Evolutionary conservation across 73 alveolate species (phyloP), one percentile per base, ranked within the genome.

Genomic region (Diophrys appendiculata): DNA sequence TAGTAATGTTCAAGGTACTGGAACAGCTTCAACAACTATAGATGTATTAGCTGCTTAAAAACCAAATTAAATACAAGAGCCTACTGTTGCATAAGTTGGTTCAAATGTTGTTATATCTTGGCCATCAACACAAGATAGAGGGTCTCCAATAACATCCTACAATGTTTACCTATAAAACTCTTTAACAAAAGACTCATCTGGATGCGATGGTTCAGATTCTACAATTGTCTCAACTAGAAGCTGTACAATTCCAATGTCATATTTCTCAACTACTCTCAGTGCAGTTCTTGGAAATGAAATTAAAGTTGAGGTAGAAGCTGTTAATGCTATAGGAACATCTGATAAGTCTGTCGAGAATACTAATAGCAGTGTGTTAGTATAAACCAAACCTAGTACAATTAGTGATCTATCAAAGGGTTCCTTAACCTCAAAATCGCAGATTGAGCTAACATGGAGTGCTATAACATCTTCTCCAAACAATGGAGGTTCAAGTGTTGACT

Each of bases 131-230:
- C 30, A 33, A 65, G 52, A 54, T 25, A 70, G 82, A 28, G 92
- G 87, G 24, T 23, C 65, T 68, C 18, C 79, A 0, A 65, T 84
- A 24, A 52, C 81, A 11, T 33, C 78, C 29, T 84, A 84, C 74
- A 53, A 11, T 8, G 43, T 84, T 28, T 24, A 14, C 24, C 52
- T 84, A 26, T 28, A 29, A 53, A 26, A 65, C 35, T 8, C 54
- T 8, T 72, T n/a, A n/a, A n/a, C n/a, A n/a, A n/a, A n/a, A n/a
- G n/a, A n/a, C n/a, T n/a, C n/a, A n/a, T n/a, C n/a, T n/a, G n/a
- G n/a, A n/a, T 82, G 90, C 29, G 71, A 82, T 74, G 90, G 90
- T 1, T n/a, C 76, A 1, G 72, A 53, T 29, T 65, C 90, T 0
- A 60, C 83, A 1, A 74, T 72, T 32, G 65, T 25, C 68, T 74